phyloP scores from a whole-genome alignment of 768 basidiomycete genomes.

The Phanerochaete carnosa region DNA sequence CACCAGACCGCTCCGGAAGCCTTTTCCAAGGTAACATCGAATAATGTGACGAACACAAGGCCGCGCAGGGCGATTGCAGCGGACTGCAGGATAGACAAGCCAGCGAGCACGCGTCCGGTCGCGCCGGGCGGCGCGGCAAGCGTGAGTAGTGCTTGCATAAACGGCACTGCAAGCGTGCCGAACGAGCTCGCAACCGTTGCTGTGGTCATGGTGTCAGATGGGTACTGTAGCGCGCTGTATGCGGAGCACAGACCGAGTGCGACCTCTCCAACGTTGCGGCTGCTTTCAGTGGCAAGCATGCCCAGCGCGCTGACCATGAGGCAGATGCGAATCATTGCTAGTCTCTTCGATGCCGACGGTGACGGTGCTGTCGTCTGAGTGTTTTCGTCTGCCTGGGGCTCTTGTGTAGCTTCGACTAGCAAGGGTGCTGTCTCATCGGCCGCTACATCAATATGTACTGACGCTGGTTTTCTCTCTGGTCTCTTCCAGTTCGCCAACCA shows the following conservation, averaged over 20 bases:
- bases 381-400: not conserved
- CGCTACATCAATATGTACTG: not conserved
- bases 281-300: not conserved
- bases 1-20: not conserved
- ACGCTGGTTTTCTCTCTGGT: not conserved
- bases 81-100: not conserved
- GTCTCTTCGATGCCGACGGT: not conserved
- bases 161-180: not conserved
- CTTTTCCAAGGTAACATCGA: not conserved
- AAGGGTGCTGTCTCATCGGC: not conserved
- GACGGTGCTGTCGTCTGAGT: not conserved
- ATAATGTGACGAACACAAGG: not conserved
- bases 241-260: not conserved
- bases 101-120: conserved; percentile 1
- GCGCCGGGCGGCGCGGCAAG: not conserved
- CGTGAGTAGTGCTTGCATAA: not conserved
- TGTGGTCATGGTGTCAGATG: not conserved
- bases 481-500: not conserved
- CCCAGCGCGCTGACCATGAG: not conserved
- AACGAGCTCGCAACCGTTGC: not conserved
- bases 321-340: not conserved
- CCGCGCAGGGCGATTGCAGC: not conserved
- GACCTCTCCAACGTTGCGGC: not conserved
- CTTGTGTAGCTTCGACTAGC: too few species aligned
- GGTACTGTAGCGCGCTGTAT: not conserved